Evolutionary conservation across 2,329 filamentous ascomycete genomes (phyloP).

Genomic region (Diaporthe sp.): DNA sequence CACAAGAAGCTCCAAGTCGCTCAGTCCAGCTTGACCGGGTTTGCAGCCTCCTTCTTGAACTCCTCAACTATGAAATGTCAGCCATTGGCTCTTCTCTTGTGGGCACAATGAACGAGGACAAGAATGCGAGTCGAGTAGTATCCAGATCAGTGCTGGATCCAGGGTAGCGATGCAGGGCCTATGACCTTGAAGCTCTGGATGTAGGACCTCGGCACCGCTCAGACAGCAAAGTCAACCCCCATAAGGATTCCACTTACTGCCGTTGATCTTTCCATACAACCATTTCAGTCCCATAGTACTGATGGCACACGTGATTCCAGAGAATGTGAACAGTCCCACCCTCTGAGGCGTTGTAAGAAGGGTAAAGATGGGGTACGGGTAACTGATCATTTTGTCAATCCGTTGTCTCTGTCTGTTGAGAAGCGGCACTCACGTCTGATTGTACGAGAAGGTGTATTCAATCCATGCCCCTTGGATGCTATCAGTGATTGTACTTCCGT

Average conservation of each 20-base stretch:
- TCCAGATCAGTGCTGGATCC: neutral
- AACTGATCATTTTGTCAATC: constrained; percentile 61
- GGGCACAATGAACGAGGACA: too few relatives aligned
- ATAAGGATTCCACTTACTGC: constrained; percentile 48
- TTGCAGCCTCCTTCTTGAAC: constrained; percentile 54
- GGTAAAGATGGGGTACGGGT: constrained; percentile 89
- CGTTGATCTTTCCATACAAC: constrained; percentile 78
- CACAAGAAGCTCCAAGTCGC: too few relatives aligned
- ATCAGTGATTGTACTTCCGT: neutral
- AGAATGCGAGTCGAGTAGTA: neutral
- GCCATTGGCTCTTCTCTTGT: neutral
- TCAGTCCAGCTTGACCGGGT: constrained; percentile 50
- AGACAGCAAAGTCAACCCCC: neutral
- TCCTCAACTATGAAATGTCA: constrained; percentile 49
- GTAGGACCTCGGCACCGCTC: neutral
- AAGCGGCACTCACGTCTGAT: constrained; percentile 68
- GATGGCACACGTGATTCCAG: constrained; percentile 78
- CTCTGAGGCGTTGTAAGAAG: constrained; percentile 76
- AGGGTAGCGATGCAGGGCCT: neutral
- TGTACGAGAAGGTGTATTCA: constrained; percentile 77
- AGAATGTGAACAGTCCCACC: constrained; percentile 76
- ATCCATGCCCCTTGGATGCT: constrained; percentile 71
- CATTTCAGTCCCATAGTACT: constrained; percentile 79
- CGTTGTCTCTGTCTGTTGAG: neutral
- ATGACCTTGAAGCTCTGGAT: neutral